Conservation (phyloP, 768 basidiomycete species). For the Tricholoma terreum region DNA sequence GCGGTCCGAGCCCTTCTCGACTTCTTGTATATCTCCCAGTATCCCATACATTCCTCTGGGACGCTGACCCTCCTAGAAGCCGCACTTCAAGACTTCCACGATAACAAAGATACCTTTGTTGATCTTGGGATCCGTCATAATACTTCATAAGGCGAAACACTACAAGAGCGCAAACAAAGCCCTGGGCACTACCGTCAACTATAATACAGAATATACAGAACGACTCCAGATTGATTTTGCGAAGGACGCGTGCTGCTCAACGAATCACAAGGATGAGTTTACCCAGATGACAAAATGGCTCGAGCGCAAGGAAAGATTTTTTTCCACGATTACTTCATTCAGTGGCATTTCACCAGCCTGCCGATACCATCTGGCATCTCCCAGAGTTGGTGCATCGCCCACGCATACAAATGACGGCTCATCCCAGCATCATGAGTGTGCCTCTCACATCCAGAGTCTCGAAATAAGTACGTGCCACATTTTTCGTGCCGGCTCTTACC, state of each 20-base stretch:
- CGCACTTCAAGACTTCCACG: too few species aligned
- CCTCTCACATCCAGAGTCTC: slow-evolving; percentile 12
- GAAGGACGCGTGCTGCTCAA: slow-evolving; percentile 33
- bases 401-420: slow-evolving; percentile 19
- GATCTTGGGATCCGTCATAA: too few species aligned
- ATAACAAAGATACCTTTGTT: too few species aligned
- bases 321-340: slow-evolving; percentile 23
- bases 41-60: too few species aligned
- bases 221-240: too few species aligned
- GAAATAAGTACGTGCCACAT: slow-evolving; percentile 26
- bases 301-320: slow-evolving; percentile 28
- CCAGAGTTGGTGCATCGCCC: slow-evolving; percentile 9
- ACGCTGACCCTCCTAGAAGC: too few species aligned
- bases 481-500: slow-evolving; percentile 25
- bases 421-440: slow-evolving; percentile 22
- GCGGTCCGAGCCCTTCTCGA: too few species aligned
- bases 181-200: slow-evolving; percentile 30
- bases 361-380: slow-evolving; percentile 1
- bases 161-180: too few species aligned
- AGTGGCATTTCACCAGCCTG: too few species aligned
- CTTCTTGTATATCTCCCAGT: too few species aligned
- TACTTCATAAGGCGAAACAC: too few species aligned
- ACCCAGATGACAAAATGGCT: slow-evolving; percentile 39
- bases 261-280: slow-evolving; percentile 33
- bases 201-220: slow-evolving; percentile 37